Conservation (phyloP, 2,329 filamentous ascomycete genomes). For the Gliomastix tumulicola region DNA sequence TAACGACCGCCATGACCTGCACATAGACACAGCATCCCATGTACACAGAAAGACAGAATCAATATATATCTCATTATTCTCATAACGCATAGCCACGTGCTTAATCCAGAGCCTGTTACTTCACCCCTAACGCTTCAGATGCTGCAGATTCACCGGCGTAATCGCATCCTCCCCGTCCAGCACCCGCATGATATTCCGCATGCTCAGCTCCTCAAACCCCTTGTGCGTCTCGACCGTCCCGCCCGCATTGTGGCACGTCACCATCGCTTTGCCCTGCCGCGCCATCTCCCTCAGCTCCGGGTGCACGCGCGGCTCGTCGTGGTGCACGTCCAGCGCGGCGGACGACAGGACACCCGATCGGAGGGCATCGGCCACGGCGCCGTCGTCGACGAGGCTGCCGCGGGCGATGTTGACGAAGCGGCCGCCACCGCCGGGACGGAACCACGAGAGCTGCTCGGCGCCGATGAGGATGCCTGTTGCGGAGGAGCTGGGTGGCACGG, state of each 20-base stretch:
- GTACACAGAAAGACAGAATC: no score
- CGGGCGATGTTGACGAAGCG: constrained; percentile 61
- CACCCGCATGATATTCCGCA: constrained; percentile 59
- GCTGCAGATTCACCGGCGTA: constrained; percentile 49
- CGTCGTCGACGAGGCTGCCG: constrained; percentile 58
- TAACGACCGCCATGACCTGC: no score
- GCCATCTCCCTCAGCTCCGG: constrained; percentile 33
- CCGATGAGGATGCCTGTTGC: constrained; percentile 32
- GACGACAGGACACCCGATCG: constrained; percentile 40
- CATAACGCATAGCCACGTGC: no score
- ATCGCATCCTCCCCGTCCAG: constrained; percentile 41
- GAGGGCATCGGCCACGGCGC: constrained; percentile 52
- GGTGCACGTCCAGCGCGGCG: constrained; percentile 59
- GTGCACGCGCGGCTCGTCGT: constrained; percentile 49
- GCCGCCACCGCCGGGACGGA: constrained; percentile 42
- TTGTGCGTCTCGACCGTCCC: constrained; percentile 59
- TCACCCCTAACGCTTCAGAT: neutral
- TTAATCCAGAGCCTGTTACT: no score
- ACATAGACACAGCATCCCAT: no score
- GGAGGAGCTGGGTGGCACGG: constrained; percentile 27
- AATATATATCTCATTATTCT: no score
- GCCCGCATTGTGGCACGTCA: constrained; percentile 63
- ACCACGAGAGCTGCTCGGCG: constrained; percentile 33
- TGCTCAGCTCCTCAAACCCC: constrained; percentile 60
- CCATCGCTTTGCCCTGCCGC: constrained; percentile 36